Conservation (phyloP, 768 basidiomycete species). For the Mycena belliarum region DNA sequence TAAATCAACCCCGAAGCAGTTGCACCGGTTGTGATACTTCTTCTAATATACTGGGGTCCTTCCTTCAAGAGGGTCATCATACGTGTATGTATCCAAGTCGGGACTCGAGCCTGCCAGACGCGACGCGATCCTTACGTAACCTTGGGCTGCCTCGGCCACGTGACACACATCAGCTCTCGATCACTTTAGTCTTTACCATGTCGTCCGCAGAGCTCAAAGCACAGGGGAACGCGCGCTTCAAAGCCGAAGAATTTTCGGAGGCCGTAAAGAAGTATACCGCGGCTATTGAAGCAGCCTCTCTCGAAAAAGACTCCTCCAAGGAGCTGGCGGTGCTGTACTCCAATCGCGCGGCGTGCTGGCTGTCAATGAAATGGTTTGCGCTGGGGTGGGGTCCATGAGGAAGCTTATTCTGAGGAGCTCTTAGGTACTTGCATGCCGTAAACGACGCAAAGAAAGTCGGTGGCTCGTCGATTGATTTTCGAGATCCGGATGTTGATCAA, state of each 20-base stretch:
- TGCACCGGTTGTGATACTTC: too few relatives aligned
- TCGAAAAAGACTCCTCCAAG: constrained; percentile 1
- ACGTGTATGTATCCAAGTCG: too few relatives aligned
- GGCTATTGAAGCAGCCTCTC: constrained; percentile 8
- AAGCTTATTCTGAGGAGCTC: neutral
- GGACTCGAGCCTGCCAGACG: too few relatives aligned
- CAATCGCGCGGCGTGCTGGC: constrained; percentile 18
- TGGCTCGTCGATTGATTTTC: neutral
- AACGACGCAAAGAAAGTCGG: constrained; percentile 23
- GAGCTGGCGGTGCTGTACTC: constrained; percentile 14
- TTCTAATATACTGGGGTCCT: too few relatives aligned
- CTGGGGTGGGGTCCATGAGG: too few relatives aligned
- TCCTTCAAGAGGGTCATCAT: too few relatives aligned
- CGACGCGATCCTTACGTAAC: too few relatives aligned
- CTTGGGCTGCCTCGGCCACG: too few relatives aligned
- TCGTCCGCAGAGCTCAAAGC: constrained; percentile 13
- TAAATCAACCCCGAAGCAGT: too few relatives aligned
- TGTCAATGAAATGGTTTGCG: constrained; percentile 5
- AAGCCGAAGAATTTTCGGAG: constrained; percentile 1
- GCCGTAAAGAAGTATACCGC: constrained; percentile 16
- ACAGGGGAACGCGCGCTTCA: constrained; percentile 17
- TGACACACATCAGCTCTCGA: too few relatives aligned
- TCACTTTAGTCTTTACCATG: neutral
- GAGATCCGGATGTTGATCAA: too few relatives aligned
- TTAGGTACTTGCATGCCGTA: constrained; percentile 20